phyloP scores from a whole-genome alignment of 2,329 filamentous ascomycete species.

The Scytalidium lignicola region DNA sequence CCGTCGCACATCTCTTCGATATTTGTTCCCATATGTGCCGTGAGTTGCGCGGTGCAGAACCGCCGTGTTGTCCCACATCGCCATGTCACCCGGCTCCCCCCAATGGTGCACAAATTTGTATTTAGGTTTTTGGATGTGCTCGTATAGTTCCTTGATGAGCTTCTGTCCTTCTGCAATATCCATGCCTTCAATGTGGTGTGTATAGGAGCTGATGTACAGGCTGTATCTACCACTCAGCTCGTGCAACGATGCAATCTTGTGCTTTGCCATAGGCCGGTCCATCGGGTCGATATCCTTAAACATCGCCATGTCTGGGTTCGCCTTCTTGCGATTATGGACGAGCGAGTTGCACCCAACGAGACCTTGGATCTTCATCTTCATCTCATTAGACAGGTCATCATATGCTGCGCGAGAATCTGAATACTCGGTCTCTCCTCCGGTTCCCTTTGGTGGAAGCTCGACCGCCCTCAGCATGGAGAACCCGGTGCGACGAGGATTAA shows the following conservation, averaged over 20 bases:
- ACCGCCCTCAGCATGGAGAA: conserved; percentile 45
- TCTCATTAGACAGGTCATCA: conserved; percentile 34
- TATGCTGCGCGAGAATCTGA: conserved; percentile 45
- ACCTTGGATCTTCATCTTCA: conserved; percentile 26
- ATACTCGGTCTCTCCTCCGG: conserved; percentile 45
- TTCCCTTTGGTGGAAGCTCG: conserved; percentile 38
- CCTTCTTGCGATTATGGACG: conserved; percentile 44
- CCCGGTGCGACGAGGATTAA: conserved; percentile 45
- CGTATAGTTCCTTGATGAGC: conserved; percentile 31
- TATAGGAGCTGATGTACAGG: conserved; percentile 45
- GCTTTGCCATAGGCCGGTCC: conserved; percentile 28
- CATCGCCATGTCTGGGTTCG: conserved; percentile 36
- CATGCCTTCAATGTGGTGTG: conserved; percentile 44
- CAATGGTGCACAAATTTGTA: conserved; percentile 42
- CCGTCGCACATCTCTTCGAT: background rate
- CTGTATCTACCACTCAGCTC: conserved; percentile 33
- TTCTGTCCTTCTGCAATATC: conserved; percentile 28
- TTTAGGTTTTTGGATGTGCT: conserved; percentile 34
- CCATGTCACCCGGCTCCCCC: conserved; percentile 41
- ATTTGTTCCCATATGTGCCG: background rate
- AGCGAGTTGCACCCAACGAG: conserved; percentile 43
- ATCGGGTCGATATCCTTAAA: conserved; percentile 37
- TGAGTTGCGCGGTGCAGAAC: conserved; percentile 44
- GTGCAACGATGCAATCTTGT: conserved; percentile 41
- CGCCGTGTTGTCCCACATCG: conserved; percentile 55